Evolutionary conservation across 345 rosid genomes (phyloP).

Genomic region (Salix udensis): DNA sequence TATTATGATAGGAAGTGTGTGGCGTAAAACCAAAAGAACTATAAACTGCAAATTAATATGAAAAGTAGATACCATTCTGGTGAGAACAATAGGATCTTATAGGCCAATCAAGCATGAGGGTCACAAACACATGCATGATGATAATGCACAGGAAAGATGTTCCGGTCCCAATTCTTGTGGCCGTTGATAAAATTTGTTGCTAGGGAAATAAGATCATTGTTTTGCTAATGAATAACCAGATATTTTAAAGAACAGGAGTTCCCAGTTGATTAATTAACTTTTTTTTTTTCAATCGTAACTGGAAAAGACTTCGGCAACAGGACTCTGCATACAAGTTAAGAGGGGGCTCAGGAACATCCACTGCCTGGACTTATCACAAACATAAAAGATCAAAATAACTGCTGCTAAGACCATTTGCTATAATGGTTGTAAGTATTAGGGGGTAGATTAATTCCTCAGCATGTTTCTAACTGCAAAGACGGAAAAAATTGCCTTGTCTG

Average conservation of each 20-base stretch:
- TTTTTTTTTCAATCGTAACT: not conserved
- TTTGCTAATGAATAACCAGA: not conserved
- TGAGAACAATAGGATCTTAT: not conserved
- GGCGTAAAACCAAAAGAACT: conserved; percentile 63
- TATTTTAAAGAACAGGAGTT: not conserved
- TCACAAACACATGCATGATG: not conserved
- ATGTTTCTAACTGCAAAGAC: too few species aligned
- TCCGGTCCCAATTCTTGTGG: not conserved
- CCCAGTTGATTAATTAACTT: not conserved
- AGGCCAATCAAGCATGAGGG: not conserved
- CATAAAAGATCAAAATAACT: not conserved
- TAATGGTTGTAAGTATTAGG: not conserved
- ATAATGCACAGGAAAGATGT: not conserved
- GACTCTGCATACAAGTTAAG: not conserved
- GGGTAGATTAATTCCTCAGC: too few species aligned
- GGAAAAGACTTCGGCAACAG: not conserved
- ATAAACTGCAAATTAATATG: conserved; percentile 48
- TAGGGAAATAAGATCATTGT: not conserved
- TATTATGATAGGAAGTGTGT: conserved; percentile 56
- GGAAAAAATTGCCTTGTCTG: too few species aligned
- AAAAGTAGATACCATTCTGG: not conserved
- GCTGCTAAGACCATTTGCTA: not conserved
- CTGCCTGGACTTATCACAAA: not conserved
- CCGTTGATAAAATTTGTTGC: not conserved
- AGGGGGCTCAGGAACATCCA: not conserved